Base-by-base conservation (phyloP, 2,329 filamentous ascomycete genomes). In the Hymenoscyphus occultus region DNA sequence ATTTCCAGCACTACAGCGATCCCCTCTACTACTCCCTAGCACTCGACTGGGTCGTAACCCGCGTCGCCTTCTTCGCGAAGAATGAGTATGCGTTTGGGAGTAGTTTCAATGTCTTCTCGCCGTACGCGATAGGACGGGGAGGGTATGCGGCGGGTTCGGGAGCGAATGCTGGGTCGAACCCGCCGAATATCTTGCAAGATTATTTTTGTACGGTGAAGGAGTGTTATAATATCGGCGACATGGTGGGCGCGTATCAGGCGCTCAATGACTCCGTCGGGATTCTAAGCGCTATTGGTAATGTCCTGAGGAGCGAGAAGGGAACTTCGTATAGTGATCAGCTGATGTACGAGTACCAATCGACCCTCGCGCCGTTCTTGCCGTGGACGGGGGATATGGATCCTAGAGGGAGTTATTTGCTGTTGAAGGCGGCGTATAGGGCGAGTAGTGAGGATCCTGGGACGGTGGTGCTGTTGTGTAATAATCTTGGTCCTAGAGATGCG, bases 11-110 rank as follows among this genome's bases (percentile, higher is more conserved):
- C 3, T 19, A 45, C 10, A 13, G 22, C 16, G 57, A 63, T 14
- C 28, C 28, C 1, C n/a, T 1, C 2, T 22, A n/a, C 16, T 48
- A 56, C 31, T 9, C 19, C 3, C 2, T 28, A 9, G 64, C 64
- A 3, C 35, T 66, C 39, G 61, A 66, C 1, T 66, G 64, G 64
- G 61, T 66, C 6, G 28, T 66, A 9, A 63, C 40, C 28, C 58
- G 64, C 1, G 35, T 66, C n/a, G 35, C 51, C 14, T 14, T 39
- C 2, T 66, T 61, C 19, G 48, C 16, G n/a, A 40, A 57, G 3
- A 42, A 60, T 22, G 39, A 48, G 5, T n/a, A 39, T 22, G 14
- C 31, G 12, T 32, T 16, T 14, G 57, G 56, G 6, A n/a, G 22
- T 39, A 59, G 40, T 9, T 56, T 59, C 45, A 51, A 57, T 19